Evolutionary conservation across 169 alveolate species (phyloP), one percentile per base, ranked within the genome.

Genomic region (Cryptosporidium andersoni): DNA sequence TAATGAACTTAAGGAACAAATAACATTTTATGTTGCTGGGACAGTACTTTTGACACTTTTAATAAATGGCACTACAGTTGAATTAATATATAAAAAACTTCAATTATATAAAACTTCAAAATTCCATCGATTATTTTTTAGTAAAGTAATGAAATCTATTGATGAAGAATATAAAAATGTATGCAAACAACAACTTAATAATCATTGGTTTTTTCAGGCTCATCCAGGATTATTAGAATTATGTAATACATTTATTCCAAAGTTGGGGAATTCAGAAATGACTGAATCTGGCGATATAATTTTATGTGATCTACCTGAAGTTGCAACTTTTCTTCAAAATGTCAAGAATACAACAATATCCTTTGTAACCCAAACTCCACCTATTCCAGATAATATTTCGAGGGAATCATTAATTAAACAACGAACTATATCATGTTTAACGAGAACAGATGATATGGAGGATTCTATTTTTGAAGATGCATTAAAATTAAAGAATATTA

Each of bases 21-120:
- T 82, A 12, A 48, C 89, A 51, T 89, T 89, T 80, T 90, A 89
- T 37, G 88, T 81, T 2, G 90, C 90, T 37, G 92, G 92, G 16
- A 85, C 89, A 39, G 91, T 88, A 39, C 58, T 89, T 64, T 51
- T 89, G 53, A 89, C 92, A 7, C 39, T 89, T 16, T 34, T 82
- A 8, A 74, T 89, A 3, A 89, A 89, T 45, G 92, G 92, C 3
- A 80, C 91, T 2, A 82, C 90, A 34, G 88, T 80, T 11, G 88
- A 81, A 16, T 65, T 56, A 45, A 64, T 89, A 34, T 52, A 85
- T 39, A 63, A 66, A 43, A 64, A 47, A 39, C 85, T 89, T 12
- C 90, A 81, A 45, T 55, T 82, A 34, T 74, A 74, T 36, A 74
- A 48, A 6, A 74, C 85, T 12, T 68, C 85, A 2, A 74, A 74